phyloP scores from a whole-genome alignment of 1,284 basidiomycete genomes.

The Ustilago loliicola region DNA sequence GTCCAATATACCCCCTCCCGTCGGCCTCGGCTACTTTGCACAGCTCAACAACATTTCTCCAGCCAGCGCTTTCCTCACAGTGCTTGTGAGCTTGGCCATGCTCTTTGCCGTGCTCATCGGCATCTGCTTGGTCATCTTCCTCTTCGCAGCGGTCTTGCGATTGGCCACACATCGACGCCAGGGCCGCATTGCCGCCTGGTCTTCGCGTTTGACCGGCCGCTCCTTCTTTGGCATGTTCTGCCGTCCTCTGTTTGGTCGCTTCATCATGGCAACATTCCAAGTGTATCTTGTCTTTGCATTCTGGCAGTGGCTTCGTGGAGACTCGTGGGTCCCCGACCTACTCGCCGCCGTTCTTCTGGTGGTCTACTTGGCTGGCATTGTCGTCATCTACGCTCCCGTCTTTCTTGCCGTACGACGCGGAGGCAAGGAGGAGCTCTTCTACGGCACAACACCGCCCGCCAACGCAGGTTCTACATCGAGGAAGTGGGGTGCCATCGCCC shows the following conservation, averaged over 20 bases:
- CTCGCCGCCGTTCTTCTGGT: constrained; percentile 57
- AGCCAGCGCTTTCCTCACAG: constrained; percentile 63
- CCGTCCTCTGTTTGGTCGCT: constrained; percentile 38
- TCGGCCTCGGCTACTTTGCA: constrained; percentile 59
- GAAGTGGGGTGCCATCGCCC: constrained; percentile 59
- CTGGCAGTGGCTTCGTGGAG: constrained; percentile 64
- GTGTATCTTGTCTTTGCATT: constrained; percentile 62
- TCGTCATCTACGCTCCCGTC: constrained; percentile 53
- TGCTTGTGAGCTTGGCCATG: constrained; percentile 62
- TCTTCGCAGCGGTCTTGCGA: constrained; percentile 44
- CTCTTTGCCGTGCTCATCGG: constrained; percentile 53
- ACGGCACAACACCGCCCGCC: constrained; percentile 47
- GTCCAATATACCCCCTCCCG: constrained; percentile 34
- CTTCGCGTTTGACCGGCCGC: constrained; percentile 20
- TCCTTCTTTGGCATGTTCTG: constrained; percentile 49
- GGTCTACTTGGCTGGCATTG: constrained; percentile 43
- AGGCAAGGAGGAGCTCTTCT: constrained; percentile 53
- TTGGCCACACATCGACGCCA: constrained; percentile 17
- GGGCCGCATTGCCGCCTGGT: constrained; percentile 37
- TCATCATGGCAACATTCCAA: constrained; percentile 42
- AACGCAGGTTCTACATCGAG: constrained; percentile 31
- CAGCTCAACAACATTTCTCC: constrained; percentile 63
- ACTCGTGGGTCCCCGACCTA: constrained; percentile 65
- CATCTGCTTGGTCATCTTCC: constrained; percentile 37
- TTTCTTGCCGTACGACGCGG: constrained; percentile 42